These are phyloP conservation scores for Gymnopilus dilepis DNA, from an alignment of 768 basidiomycete species.

Conservation along the genomic window DNA sequence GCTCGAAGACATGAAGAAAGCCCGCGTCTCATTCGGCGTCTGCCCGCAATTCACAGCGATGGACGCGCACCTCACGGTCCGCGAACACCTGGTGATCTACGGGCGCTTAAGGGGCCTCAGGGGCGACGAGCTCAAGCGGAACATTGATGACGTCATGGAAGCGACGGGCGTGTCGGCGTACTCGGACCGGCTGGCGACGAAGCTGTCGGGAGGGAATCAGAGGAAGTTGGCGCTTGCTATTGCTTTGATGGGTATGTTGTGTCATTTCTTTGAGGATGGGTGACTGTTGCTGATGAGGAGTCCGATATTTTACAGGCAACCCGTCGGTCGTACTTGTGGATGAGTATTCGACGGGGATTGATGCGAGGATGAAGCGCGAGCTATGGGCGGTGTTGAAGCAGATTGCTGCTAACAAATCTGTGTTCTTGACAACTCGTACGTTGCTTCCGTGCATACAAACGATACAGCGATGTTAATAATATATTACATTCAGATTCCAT, in stretches of 20 bases:
- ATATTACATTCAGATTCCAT: constrained; percentile 25
- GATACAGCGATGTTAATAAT: too few relatives aligned
- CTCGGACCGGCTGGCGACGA: constrained; percentile 72
- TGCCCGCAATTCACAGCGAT: constrained; percentile 89
- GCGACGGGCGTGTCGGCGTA: constrained; percentile 64
- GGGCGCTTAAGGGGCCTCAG: constrained; percentile 75
- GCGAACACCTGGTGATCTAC: constrained; percentile 75
- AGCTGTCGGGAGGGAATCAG: constrained; percentile 80
- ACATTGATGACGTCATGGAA: constrained; percentile 59
- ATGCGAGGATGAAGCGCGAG: constrained; percentile 82
- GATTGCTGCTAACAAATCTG: constrained; percentile 68
- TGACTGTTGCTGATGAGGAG: too few relatives aligned
- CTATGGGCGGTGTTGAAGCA: constrained; percentile 80
- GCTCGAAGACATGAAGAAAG: constrained; percentile 59
- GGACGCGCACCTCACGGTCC: constrained; percentile 76
- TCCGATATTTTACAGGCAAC: constrained; percentile 39
- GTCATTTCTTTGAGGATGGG: neutral
- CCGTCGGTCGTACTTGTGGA: constrained; percentile 81
- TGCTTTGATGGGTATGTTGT: constrained; percentile 58
- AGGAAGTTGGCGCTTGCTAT: constrained; percentile 79
- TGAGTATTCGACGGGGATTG: constrained; percentile 84
- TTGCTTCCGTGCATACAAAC: constrained; percentile 16
- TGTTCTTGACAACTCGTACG: constrained; percentile 74
- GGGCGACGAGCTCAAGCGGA: constrained; percentile 52
- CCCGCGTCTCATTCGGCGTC: constrained; percentile 75